Percentiles rank a stretch among this genome's conserved stretches.
Conservation (phyloP, 108 stramenopile genomes). For the Ochromonas danica region DNA sequence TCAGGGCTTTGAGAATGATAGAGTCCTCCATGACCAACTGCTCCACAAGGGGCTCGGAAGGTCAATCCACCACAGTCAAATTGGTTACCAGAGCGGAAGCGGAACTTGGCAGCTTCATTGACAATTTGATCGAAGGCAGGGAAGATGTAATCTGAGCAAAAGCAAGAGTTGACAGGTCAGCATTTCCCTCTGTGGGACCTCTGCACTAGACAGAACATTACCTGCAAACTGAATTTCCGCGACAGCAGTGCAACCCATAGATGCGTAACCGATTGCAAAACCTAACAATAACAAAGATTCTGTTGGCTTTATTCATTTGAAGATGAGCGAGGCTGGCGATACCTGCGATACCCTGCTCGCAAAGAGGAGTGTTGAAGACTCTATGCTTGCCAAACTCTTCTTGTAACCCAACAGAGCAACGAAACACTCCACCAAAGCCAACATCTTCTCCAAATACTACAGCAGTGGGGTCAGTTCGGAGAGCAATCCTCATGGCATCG, state of each 20-base stretch:
- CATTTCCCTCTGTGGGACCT: too few relatives aligned
- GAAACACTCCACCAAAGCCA: slow-evolving; percentile 97
- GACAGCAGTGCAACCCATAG: slow-evolving; percentile 87
- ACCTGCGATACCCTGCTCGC: slow-evolving; percentile 75
- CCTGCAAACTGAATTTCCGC: slow-evolving; percentile 96
- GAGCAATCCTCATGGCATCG: slow-evolving; percentile 48
- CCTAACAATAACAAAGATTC: slow-evolving; percentile 40
- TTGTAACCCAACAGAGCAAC: slow-evolving; percentile 68
- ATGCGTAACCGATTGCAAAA: slow-evolving; percentile 92
- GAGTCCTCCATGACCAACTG: slow-evolving; percentile 78
- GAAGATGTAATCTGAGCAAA: slow-evolving; percentile 70
- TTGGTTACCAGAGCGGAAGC: slow-evolving; percentile 87
- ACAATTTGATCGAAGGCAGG: slow-evolving; percentile 97
- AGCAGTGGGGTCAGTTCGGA: slow-evolving; percentile 65
- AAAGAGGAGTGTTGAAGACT: slow-evolving; percentile 89
- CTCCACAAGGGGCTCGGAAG: slow-evolving; percentile 85
- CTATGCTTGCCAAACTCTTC: slow-evolving; percentile 79
- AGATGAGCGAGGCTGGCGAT: too few relatives aligned
- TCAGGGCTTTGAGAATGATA: slow-evolving; percentile 96
- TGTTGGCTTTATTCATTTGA: too few relatives aligned
- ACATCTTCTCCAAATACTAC: slow-evolving; percentile 96
- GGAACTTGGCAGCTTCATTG: slow-evolving; percentile 93
- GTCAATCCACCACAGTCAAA: slow-evolving; percentile 94
- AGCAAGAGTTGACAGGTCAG: too few relatives aligned
- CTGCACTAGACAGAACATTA: too few relatives aligned